Percentiles rank a stretch among this genome's conserved stretches.
Evolutionary conservation across 805 yeast genomes (phyloP).

Genomic region (Metschnikowia borealis): DNA sequence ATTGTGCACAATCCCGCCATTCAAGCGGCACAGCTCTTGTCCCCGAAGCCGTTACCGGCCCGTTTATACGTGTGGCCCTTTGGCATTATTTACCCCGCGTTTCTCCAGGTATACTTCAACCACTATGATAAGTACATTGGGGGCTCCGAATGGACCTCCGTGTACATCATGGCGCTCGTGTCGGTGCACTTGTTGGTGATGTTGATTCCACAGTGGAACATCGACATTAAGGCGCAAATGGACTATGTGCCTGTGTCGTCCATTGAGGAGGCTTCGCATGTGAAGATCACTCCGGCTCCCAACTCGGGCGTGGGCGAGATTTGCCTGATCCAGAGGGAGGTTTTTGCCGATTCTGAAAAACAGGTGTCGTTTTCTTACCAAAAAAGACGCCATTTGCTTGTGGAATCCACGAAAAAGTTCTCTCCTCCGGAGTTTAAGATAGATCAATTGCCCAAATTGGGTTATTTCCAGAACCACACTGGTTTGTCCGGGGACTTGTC

Average conservation of each 20-base stretch:
- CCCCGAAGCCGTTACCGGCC: slow-evolving; percentile 53
- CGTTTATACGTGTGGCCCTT: slow-evolving; percentile 86
- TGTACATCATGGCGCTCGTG: slow-evolving; percentile 68
- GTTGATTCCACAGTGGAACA: slow-evolving; percentile 94
- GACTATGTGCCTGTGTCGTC: slow-evolving; percentile 55
- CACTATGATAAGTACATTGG: slow-evolving; percentile 79
- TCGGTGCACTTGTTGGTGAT: slow-evolving; percentile 72
- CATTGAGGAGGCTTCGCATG: slow-evolving; percentile 62
- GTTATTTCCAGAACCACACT: slow-evolving; percentile 48
- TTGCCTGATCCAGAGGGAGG: slow-evolving; percentile 54
- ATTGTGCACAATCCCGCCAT: slow-evolving; percentile 72
- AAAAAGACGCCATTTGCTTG: slow-evolving; percentile 82
- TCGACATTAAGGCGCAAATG: slow-evolving; percentile 63
- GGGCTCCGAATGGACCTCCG: slow-evolving; percentile 95
- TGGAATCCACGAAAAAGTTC: slow-evolving; percentile 50
- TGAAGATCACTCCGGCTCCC: slow-evolving; percentile 76
- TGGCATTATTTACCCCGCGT: slow-evolving; percentile 69
- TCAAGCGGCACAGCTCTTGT: slow-evolving; percentile 67
- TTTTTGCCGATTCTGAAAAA: slow-evolving; percentile 50
- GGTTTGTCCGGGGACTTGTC: slow-evolving; percentile 57
- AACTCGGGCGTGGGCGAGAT: slow-evolving; percentile 86
- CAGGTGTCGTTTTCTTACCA: slow-evolving; percentile 81
- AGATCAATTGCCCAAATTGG: slow-evolving; percentile 55
- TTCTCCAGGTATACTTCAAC: slow-evolving; percentile 56
- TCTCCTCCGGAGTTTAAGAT: slow-evolving; percentile 79